Conservation (phyloP, 1,139 yeast species). For the Wickerhamiella infanticola region DNA sequence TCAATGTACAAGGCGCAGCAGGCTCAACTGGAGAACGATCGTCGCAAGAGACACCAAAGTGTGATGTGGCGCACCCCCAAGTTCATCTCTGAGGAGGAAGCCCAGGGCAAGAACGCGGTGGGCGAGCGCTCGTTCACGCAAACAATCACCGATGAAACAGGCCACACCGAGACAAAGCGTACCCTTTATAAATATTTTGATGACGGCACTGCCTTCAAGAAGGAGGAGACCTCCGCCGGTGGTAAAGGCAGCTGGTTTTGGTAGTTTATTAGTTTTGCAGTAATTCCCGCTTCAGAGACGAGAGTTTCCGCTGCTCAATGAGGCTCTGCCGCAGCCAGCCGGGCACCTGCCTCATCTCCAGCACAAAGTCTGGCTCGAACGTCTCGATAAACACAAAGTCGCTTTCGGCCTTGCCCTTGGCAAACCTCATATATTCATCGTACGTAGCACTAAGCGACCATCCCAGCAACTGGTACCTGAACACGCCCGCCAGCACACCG, state of each 20-base stretch:
- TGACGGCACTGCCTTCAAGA: conserved; percentile 43
- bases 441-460: conserved; percentile 90
- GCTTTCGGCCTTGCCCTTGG: conserved; percentile 84
- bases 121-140: conserved; percentile 37
- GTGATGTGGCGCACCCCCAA: conserved; percentile 6
- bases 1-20: conserved; percentile 29
- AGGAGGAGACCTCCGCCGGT: conserved; percentile 18
- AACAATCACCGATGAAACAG: conserved; percentile 32
- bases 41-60: conserved; percentile 4
- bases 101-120: conserved; percentile 27
- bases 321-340: not conserved
- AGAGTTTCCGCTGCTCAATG: not conserved
- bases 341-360: not conserved
- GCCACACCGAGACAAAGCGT: conserved; percentile 39
- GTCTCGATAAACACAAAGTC: conserved; percentile 34
- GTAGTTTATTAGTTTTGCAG: not conserved
- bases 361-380: conserved; percentile 6
- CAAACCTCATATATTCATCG: conserved; percentile 86
- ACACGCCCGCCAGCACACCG: conserved; percentile 78
- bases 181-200: conserved; percentile 39
- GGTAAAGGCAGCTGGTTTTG: conserved; percentile 5
- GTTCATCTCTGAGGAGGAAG: conserved; percentile 16
- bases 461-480: conserved; percentile 73
- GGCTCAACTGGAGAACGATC: conserved; percentile 11
- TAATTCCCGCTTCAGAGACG: not conserved